Conservation (phyloP, 345 rosid species). For the Murraya koenigii region DNA sequence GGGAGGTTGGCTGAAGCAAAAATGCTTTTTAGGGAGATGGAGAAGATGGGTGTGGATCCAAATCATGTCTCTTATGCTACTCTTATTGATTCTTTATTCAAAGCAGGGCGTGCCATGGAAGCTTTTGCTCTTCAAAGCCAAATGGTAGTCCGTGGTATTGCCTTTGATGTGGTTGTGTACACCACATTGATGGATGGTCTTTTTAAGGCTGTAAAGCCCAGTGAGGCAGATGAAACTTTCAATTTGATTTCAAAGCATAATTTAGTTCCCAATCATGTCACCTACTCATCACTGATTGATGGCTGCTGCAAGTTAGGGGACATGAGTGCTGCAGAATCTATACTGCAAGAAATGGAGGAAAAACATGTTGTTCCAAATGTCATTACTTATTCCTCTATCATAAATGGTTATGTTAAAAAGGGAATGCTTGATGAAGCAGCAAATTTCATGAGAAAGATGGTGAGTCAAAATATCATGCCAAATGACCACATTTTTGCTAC, state of each 20-base stretch:
- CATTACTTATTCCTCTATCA: conserved; percentile 62
- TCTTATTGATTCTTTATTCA: conserved; percentile 67
- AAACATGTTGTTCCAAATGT: conserved; percentile 49
- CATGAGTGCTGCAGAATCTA: conserved; percentile 47
- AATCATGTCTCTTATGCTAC: conserved; percentile 67
- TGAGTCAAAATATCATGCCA: conserved; percentile 44
- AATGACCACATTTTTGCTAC: conserved; percentile 52
- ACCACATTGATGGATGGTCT: conserved; percentile 77
- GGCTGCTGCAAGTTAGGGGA: conserved; percentile 71
- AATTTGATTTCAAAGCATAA: conserved; percentile 39
- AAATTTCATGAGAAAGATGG: conserved; percentile 52
- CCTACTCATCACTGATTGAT: conserved; percentile 73
- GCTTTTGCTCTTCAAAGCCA: conserved; percentile 69
- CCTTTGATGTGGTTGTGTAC: conserved; percentile 72
- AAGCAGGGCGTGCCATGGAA: conserved; percentile 46
- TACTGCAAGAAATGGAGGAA: conserved; percentile 59
- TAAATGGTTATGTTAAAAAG: conserved; percentile 69
- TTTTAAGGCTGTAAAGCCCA: conserved; percentile 58
- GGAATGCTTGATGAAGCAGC: conserved; percentile 73
- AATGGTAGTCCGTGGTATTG: conserved; percentile 70
- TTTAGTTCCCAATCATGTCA: conserved; percentile 49
- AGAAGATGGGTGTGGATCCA: conserved; percentile 59
- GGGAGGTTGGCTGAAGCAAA: conserved; percentile 60
- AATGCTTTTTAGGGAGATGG: conserved; percentile 62
- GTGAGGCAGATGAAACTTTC: conserved; percentile 61